A percentile compares a stretch with the other conserved stretches of the same genome.
Evolutionary conservation across 345 rosid species (phyloP).

Genomic region (Salix udensis): DNA sequence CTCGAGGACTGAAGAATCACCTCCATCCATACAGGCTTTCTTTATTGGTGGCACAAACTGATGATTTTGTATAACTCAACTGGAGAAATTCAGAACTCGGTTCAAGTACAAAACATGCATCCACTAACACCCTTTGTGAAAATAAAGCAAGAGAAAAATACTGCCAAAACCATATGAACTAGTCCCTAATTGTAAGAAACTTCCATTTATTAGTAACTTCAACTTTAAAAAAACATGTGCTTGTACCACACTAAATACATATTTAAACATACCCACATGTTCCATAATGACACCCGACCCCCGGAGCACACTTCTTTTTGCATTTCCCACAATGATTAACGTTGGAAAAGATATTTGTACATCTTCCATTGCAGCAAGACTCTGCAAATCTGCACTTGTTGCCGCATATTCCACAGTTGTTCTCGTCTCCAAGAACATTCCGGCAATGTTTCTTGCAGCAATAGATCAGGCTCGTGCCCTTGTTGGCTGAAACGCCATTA

Average conservation of each 20-base stretch:
- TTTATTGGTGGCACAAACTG: slow-evolving; percentile 2
- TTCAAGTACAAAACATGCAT: background rate
- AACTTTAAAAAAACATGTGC: background rate
- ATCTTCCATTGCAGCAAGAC: slow-evolving; percentile 53
- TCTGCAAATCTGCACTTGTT: slow-evolving; percentile 47
- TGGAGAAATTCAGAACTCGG: background rate
- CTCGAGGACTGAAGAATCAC: background rate
- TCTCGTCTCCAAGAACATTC: slow-evolving; percentile 46
- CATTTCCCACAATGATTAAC: slow-evolving; percentile 58
- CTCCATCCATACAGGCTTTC: background rate
- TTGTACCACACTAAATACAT: background rate
- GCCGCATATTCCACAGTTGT: slow-evolving; percentile 60
- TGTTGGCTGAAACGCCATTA: slow-evolving; percentile 51
- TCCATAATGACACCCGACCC: slow-evolving; percentile 51
- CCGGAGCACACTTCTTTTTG: slow-evolving; percentile 36
- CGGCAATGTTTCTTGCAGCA: slow-evolving; percentile 79
- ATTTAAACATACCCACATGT: slow-evolving; percentile 61
- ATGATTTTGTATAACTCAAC: background rate
- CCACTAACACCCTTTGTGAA: background rate
- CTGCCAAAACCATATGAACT: background rate
- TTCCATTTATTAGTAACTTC: background rate
- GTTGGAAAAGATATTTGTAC: slow-evolving; percentile 34
- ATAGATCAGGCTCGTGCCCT: slow-evolving; percentile 50
- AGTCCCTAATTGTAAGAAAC: background rate
- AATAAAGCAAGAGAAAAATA: background rate